phyloP scores from a whole-genome alignment of 805 yeast species.

The Suhomyces xylopsoci region DNA sequence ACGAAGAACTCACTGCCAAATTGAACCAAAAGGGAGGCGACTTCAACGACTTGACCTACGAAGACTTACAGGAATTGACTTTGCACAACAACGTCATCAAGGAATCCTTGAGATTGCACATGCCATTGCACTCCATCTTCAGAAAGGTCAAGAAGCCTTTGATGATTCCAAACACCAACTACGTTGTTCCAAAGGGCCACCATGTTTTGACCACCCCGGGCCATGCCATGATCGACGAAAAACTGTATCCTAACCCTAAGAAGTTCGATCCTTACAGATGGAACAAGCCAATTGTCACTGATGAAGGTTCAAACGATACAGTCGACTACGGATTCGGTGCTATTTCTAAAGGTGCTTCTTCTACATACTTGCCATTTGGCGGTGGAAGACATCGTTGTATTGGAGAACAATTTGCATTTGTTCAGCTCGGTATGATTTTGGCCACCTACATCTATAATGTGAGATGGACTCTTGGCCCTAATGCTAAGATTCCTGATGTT shows the following conservation, averaged over 20 bases:
- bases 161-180: constrained; percentile 72
- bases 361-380: constrained; percentile 96
- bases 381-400: constrained; percentile 99
- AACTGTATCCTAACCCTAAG: constrained; percentile 74
- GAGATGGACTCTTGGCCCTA: constrained; percentile 62
- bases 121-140: constrained; percentile 94
- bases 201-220: constrained; percentile 94
- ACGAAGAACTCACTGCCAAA: constrained; percentile 66
- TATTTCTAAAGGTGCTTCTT: constrained; percentile 90
- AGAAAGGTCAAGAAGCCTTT: constrained; percentile 81
- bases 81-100: constrained; percentile 78
- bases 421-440: constrained; percentile 85
- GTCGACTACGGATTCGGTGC: constrained; percentile 97
- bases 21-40: constrained; percentile 42
- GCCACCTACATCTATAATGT: constrained; percentile 70
- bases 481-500: constrained; percentile 51
- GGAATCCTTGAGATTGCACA: constrained; percentile 93
- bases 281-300: constrained; percentile 32
- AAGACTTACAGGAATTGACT: constrained; percentile 77
- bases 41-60: constrained; percentile 66
- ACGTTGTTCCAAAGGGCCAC: constrained; percentile 85
- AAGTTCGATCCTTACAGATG: constrained; percentile 86
- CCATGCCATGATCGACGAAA: constrained; percentile 71
- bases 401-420: constrained; percentile 97
- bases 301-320: constrained; percentile 28